phyloP scores from a whole-genome alignment of 1,284 basidiomycete genomes.

The Pascua guehoae region DNA sequence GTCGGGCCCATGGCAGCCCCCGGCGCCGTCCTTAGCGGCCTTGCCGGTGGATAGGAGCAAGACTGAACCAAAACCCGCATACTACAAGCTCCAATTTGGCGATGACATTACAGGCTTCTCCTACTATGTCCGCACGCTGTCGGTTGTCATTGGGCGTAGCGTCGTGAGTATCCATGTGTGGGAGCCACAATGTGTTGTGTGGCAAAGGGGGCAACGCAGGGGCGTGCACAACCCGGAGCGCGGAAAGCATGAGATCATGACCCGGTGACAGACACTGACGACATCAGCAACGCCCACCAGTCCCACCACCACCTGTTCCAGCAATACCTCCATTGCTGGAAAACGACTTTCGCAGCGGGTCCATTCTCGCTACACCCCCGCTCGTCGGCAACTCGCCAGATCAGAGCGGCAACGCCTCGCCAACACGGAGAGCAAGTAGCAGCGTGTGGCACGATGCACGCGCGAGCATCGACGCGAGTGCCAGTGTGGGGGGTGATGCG shows the following conservation, averaged over 20 bases:
- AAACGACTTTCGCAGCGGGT: too few species aligned
- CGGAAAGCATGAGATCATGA: too few species aligned
- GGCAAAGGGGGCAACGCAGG: too few species aligned
- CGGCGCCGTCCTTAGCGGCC: conserved; percentile 40
- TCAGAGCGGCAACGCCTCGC: too few species aligned
- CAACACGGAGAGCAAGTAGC: too few species aligned
- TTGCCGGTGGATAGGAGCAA: conserved; percentile 47
- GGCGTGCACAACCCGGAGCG: too few species aligned
- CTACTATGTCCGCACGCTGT: conserved; percentile 48
- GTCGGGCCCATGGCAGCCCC: conserved; percentile 35
- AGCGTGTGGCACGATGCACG: too few species aligned
- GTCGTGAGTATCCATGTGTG: conserved; percentile 26
- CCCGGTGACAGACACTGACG: not conserved
- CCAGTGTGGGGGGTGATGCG: too few species aligned
- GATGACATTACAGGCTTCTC: conserved; percentile 48
- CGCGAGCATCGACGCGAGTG: too few species aligned
- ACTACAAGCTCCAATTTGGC: conserved; percentile 50
- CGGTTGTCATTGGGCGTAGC: conserved; percentile 48
- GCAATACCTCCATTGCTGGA: not conserved
- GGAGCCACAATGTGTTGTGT: too few species aligned
- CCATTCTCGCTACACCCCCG: too few species aligned
- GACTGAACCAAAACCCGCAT: conserved; percentile 49
- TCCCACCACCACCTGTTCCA: conserved; percentile 28
- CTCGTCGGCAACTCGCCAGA: too few species aligned
- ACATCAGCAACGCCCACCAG: conserved; percentile 22